Conservation (phyloP, 768 basidiomycete species). For the Podaxis sp. region DNA sequence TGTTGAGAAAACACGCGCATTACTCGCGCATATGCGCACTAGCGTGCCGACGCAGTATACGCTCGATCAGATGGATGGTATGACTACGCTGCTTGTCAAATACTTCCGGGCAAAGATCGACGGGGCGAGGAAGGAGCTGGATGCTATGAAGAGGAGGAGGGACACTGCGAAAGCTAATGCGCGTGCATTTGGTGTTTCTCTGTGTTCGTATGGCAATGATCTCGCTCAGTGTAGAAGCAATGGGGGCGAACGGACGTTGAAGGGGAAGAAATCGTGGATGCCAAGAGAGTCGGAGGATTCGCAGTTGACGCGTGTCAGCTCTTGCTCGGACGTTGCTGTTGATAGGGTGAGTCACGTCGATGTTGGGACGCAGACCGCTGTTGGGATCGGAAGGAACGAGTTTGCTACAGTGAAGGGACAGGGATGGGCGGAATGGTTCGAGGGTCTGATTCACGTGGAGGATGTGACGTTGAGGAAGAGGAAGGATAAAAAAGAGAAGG, state of each 20-base stretch:
- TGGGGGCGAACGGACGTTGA: background rate
- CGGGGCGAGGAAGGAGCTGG: constrained; percentile 50
- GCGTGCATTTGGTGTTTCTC: background rate
- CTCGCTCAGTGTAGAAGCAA: background rate
- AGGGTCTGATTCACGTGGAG: constrained; percentile 7
- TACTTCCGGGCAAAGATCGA: constrained; percentile 55
- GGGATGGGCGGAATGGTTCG: constrained; percentile 14
- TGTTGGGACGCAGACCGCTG: constrained; percentile 8
- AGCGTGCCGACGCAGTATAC: constrained; percentile 5
- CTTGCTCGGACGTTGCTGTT: background rate
- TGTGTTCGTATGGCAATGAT: background rate
- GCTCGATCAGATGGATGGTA: constrained; percentile 10
- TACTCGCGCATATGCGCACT: constrained; percentile 8
- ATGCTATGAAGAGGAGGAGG: constrained; percentile 40
- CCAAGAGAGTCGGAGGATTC: constrained; percentile 13
- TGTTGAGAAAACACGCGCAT: background rate
- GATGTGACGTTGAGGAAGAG: constrained; percentile 32
- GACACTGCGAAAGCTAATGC: constrained; percentile 12
- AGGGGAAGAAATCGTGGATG: background rate
- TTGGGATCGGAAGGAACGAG: constrained; percentile 1
- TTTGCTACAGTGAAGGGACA: background rate
- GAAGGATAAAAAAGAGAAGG: constrained; percentile 39
- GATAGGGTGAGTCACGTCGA: background rate
- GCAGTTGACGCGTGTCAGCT: constrained; percentile 11
- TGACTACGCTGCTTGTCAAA: constrained; percentile 32